These are phyloP conservation scores for Xylariaceae sp. DNA, from an alignment of 2,329 filamentous ascomycete genomes.

Conservation along the genomic window DNA sequence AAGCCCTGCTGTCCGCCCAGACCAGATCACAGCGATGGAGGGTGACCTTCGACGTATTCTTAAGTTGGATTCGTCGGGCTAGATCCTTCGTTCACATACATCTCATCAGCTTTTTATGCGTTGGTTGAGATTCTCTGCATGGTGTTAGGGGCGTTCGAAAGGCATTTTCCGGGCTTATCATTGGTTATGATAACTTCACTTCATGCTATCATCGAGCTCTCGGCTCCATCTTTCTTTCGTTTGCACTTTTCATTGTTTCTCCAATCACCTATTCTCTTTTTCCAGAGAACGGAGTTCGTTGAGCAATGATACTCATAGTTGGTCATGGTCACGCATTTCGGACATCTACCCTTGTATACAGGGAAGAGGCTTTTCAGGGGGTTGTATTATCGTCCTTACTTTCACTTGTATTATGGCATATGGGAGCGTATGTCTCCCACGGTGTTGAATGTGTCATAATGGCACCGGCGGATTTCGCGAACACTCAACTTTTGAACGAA, in stretches of 20 bases:
- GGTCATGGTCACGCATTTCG: conserved; percentile 23
- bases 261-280: conserved; percentile 10
- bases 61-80: conserved; percentile 31
- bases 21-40: conserved; percentile 47
- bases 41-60: conserved; percentile 50
- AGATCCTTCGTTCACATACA: conserved; percentile 6
- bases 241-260: conserved; percentile 10
- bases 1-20: conserved; percentile 18
- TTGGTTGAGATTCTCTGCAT: conserved; percentile 2
- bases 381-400: conserved; percentile 18
- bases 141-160: conserved; percentile 16
- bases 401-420: conserved; percentile 23
- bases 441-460: conserved; percentile 14
- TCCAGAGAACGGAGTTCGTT: conserved; percentile 13
- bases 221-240: conserved; percentile 13
- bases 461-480: conserved; percentile 9
- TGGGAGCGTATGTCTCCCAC: conserved; percentile 12
- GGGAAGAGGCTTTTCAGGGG: conserved; percentile 14
- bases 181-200: conserved; percentile 10
- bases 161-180: conserved; percentile 2
- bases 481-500: conserved; percentile 11
- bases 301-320: conserved; percentile 20
- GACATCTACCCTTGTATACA: conserved; percentile 21
- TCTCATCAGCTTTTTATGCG: conserved; percentile 3
- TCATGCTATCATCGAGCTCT: conserved; percentile 8